Percentiles rank a stretch among this genome's conserved stretches.
phyloP scores from a whole-genome alignment of 345 rosid genomes.

The Sonneratia caseolaris region DNA sequence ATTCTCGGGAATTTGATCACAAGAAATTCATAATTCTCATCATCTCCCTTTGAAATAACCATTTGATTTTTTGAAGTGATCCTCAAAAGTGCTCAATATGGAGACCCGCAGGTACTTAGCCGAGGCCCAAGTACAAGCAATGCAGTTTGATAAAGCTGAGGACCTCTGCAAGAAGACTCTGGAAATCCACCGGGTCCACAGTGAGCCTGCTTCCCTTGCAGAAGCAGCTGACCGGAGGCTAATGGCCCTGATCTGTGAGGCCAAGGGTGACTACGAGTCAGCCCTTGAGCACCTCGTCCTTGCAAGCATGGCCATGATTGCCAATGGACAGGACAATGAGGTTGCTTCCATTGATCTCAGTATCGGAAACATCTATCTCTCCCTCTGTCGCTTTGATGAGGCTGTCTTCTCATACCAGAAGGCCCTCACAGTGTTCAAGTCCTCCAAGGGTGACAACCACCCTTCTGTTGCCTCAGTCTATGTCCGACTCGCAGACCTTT shows the following conservation, averaged over 20 bases:
- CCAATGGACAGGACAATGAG: slow-evolving; percentile 81
- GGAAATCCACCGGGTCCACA: slow-evolving; percentile 89
- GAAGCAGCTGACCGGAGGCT: slow-evolving; percentile 95
- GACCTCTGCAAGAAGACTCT: slow-evolving; percentile 85
- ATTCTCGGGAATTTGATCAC: too few relatives aligned
- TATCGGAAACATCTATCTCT: slow-evolving; percentile 84
- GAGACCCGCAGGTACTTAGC: slow-evolving; percentile 58
- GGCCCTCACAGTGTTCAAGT: slow-evolving; percentile 92
- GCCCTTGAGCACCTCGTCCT: slow-evolving; percentile 97
- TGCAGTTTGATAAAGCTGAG: slow-evolving; percentile 97
- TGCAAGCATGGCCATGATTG: slow-evolving; percentile 99
- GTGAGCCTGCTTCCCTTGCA: slow-evolving; percentile 96
- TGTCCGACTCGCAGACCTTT: slow-evolving; percentile 90
- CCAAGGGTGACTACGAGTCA: slow-evolving; percentile 87
- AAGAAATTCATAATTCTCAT: too few relatives aligned
- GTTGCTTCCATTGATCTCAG: slow-evolving; percentile 95
- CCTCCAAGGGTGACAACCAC: slow-evolving; percentile 94
- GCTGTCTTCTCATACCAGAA: slow-evolving; percentile 96
- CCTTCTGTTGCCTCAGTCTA: slow-evolving; percentile 85
- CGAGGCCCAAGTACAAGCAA: slow-evolving; percentile 98
- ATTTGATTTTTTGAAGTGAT: not conserved
- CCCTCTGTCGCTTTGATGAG: slow-evolving; percentile 88
- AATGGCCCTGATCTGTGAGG: slow-evolving; percentile 91
- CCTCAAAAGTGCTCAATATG: not conserved
- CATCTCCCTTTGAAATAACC: too few relatives aligned